A percentile compares a stretch with the other conserved stretches of the same genome.
phyloP scores from a whole-genome alignment of 1,139 yeast genomes.

The Geotrichum fermentans region DNA sequence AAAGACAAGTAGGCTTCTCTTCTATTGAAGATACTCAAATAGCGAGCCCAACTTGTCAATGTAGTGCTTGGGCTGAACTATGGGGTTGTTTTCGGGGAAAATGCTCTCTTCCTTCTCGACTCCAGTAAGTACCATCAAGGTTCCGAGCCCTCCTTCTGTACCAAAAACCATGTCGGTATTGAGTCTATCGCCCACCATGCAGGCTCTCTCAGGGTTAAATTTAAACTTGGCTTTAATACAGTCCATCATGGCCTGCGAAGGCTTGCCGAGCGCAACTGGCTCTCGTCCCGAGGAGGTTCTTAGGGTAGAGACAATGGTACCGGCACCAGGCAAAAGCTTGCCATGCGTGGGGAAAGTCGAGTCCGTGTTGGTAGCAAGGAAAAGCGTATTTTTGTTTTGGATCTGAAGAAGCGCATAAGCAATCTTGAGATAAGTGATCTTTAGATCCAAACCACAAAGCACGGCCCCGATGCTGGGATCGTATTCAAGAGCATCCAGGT shows the following conservation, averaged over 20 bases:
- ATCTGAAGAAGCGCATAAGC: constrained; percentile 80
- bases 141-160: constrained; percentile 72
- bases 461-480: constrained; percentile 83
- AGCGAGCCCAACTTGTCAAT: constrained; percentile 74
- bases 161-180: constrained; percentile 96
- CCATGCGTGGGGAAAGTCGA: constrained; percentile 92
- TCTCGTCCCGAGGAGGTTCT: constrained; percentile 69
- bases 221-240: constrained; percentile 69
- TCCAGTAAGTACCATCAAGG: constrained; percentile 84
- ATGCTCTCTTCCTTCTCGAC: constrained; percentile 71
- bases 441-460: constrained; percentile 76
- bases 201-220: constrained; percentile 57
- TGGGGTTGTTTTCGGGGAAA: constrained; percentile 37
- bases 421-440: constrained; percentile 72
- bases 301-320: constrained; percentile 80
- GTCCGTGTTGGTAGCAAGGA: constrained; percentile 93
- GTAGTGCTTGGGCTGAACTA: constrained; percentile 59
- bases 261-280: constrained; percentile 86
- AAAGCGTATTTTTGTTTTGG: constrained; percentile 60
- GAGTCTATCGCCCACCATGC: constrained; percentile 93
- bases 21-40: constrained; percentile 42
- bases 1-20: too few species aligned
- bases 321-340: constrained; percentile 86
- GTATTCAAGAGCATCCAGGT: constrained; percentile 40
- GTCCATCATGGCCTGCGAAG: constrained; percentile 84